These are phyloP conservation scores for Vitis hybrid DNA, from an alignment of 177 flowering plant species.

Conservation along the genomic window DNA sequence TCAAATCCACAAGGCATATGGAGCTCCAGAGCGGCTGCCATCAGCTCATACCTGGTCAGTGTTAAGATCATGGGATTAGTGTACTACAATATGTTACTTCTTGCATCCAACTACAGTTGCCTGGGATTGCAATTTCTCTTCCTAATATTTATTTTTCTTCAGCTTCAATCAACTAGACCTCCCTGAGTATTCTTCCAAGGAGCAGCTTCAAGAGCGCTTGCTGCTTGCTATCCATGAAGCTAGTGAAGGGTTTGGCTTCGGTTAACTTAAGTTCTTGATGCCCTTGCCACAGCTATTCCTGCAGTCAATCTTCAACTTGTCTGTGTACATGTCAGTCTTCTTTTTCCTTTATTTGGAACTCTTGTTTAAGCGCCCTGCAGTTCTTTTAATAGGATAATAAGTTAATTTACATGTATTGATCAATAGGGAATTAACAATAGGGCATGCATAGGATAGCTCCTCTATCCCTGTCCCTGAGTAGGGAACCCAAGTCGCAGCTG, in stretches of 20 bases:
- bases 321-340: no score
- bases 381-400: no score
- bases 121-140: not conserved
- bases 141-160: conserved; percentile 12
- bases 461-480: no score
- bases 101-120: not conserved
- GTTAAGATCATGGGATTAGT: not conserved
- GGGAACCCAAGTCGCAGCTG: no score
- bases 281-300: no score
- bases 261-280: conserved; percentile 27
- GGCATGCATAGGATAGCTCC: no score
- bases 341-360: no score
- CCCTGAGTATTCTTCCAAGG: conserved; percentile 86
- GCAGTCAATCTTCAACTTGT: no score
- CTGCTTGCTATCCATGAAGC: conserved; percentile 96
- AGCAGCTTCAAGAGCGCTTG: conserved; percentile 79
- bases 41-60: conserved; percentile 96
- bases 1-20: conserved; percentile 98
- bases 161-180: conserved; percentile 95
- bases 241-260: conserved; percentile 98
- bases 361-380: no score
- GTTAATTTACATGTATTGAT: no score
- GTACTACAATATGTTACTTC: not conserved
- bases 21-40: conserved; percentile 90
- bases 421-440: no score